Percentiles rank a stretch among this genome's conserved stretches.
Evolutionary conservation across 208 protist species (phyloP).

Genomic region (Leishmania major): DNA sequence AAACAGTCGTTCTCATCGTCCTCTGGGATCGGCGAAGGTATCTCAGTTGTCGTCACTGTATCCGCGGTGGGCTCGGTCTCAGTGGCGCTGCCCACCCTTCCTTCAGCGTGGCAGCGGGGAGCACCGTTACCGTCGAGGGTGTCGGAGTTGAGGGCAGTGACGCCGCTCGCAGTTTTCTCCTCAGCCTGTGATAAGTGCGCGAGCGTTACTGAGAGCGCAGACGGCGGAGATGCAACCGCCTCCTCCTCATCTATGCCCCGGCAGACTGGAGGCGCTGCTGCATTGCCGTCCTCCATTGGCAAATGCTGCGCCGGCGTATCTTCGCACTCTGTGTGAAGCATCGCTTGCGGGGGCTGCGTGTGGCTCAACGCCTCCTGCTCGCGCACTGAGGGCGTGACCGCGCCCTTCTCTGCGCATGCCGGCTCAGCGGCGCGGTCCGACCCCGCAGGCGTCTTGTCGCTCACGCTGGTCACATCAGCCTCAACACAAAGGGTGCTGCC

Average conservation of each 20-base stretch:
- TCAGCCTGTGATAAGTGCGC: constrained; percentile 3
- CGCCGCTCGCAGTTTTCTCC: background rate
- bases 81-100: background rate
- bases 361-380: too few species aligned
- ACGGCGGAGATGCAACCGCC: background rate
- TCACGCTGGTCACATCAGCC: constrained; percentile 8
- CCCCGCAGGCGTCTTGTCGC: constrained; percentile 11
- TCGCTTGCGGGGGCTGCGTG: background rate
- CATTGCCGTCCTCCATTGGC: background rate
- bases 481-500: background rate
- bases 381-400: background rate
- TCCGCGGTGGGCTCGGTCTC: background rate
- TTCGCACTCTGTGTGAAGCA: background rate
- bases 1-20: background rate
- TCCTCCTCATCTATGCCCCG: background rate
- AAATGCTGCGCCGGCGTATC: background rate
- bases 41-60: background rate
- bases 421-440: background rate
- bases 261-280: background rate
- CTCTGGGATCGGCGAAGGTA: background rate
- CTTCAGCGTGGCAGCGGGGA: background rate
- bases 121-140: background rate
- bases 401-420: background rate
- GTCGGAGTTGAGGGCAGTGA: background rate
- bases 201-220: background rate